Evolutionary conservation across 192 early-diverging fungal species (phyloP), one percentile per base, ranked within the genome.

Genomic region (Gamsiella multidivaricata): DNA sequence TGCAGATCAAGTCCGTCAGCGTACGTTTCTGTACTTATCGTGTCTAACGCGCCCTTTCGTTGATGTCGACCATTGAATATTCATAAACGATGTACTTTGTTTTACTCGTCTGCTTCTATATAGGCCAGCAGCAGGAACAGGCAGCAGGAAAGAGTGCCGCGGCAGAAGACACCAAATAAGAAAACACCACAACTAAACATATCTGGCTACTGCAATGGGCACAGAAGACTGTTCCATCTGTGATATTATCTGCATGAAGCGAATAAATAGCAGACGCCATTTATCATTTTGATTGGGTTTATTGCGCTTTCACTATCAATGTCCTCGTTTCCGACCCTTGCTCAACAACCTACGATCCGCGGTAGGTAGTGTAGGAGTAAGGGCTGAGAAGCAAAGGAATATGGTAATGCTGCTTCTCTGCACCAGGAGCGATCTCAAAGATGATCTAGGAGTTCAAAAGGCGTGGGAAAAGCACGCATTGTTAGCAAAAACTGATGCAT

Each of bases 351-450:
- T 90, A 95, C 55, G 88, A 91, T 66, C 94, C 94, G 18, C 95
- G 89, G 75, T 94, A 97, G 28, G 94, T 96, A 36, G 93, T 94
- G 84, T 96, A 96, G 33, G 91, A 92, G 69, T 86, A 95, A 34
- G 92, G 92, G 26, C 88, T 93, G 41, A 97, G 82, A 28, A 96
- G 83, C 55, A 97, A 80, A 4, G 96, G 95, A 39, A 97, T 90
- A 79, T 97, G 96, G 76, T 95, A 96, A 82, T 96, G 95, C 20
- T 89, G 87, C 18, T 89, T 82, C 37, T 87, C 82, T 60, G 86
- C 82, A 22, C 85, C 84, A 61, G 86, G 78, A 14, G 85, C 83
- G 36, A 94, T 79, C 55, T 91, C 86, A 69, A 94, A 94, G 28
- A 86, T 75, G 51, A 90, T 86, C 86, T 89, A 18, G n/a, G n/a